phyloP scores from a whole-genome alignment of 495 filamentous ascomycete species.

The Lichina pygmaea region DNA sequence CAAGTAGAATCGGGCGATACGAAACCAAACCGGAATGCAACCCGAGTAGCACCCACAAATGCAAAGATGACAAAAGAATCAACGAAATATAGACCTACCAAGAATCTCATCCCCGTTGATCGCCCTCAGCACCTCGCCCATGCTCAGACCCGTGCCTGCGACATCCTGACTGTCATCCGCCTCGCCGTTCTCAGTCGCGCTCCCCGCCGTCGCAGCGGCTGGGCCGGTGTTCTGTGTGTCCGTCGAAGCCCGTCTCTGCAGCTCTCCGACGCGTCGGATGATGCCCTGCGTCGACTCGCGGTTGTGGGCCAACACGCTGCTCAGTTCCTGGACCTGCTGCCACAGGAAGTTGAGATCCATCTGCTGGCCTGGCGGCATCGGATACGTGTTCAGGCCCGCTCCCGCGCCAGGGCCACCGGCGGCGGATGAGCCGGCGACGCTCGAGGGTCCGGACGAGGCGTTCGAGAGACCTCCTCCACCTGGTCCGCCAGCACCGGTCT shows the following conservation, averaged over 20 bases:
- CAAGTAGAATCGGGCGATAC: no score
- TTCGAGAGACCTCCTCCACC: no score
- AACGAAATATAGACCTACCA: background rate
- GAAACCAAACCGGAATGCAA: no score
- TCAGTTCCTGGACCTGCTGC: constrained; percentile 57
- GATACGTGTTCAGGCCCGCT: constrained; percentile 11
- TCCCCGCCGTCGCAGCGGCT: constrained; percentile 24
- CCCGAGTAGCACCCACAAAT: no score
- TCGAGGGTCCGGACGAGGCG: no score
- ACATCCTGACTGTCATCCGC: constrained; percentile 1
- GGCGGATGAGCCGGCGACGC: no score
- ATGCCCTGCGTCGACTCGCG: constrained; percentile 49
- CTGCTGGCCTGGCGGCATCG: constrained; percentile 59
- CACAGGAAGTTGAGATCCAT: constrained; percentile 72
- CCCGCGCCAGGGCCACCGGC: no score
- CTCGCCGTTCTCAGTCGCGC: constrained; percentile 8
- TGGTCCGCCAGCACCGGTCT: background rate
- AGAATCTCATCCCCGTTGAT: constrained; percentile 1
- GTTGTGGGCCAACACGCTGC: constrained; percentile 48
- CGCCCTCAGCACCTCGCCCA: constrained; percentile 1
- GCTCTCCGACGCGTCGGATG: constrained; percentile 34
- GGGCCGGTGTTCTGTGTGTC: constrained; percentile 17
- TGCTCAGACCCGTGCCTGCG: background rate
- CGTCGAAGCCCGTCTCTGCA: constrained; percentile 15
- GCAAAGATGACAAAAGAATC: no score